Percentiles rank a stretch among this genome's conserved stretches.
Evolutionary conservation across 1,139 yeast species (phyloP).

Genomic region (Geotrichum carabidarum): DNA sequence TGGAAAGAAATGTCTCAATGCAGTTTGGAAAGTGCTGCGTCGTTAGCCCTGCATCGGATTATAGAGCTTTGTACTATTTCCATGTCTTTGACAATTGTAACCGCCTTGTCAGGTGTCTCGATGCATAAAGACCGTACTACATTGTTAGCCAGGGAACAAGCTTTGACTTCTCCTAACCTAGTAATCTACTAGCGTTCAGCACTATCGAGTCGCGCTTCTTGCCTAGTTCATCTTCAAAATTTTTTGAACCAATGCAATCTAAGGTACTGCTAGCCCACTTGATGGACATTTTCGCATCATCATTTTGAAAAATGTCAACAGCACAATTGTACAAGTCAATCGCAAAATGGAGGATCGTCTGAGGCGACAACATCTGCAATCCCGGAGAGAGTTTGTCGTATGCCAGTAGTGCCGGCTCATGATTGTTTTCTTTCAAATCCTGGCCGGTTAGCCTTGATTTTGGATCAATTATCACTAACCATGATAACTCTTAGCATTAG

Average conservation of each 20-base stretch:
- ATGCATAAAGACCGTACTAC: slow-evolving; percentile 18
- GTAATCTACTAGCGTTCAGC: slow-evolving; percentile 15
- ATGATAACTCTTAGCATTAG: slow-evolving; percentile 11
- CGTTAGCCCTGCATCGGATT: slow-evolving; percentile 5
- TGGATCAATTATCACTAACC: slow-evolving; percentile 1
- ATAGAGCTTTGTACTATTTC: slow-evolving; percentile 14
- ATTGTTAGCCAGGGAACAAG: background rate
- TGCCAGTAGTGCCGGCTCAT: slow-evolving; percentile 11
- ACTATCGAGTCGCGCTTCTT: slow-evolving; percentile 7
- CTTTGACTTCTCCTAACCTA: slow-evolving; percentile 3
- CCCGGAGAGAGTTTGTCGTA: slow-evolving; percentile 3
- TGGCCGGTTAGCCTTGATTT: background rate
- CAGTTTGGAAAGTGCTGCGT: slow-evolving; percentile 17
- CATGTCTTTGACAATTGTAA: slow-evolving; percentile 19
- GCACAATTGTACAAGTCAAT: slow-evolving; percentile 19
- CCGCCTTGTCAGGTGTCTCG: slow-evolving; percentile 17
- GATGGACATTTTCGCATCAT: background rate
- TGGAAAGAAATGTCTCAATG: slow-evolving; percentile 19
- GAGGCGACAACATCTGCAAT: slow-evolving; percentile 1
- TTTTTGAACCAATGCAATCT: slow-evolving; percentile 7
- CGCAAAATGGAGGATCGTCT: slow-evolving; percentile 9
- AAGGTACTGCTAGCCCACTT: slow-evolving; percentile 17
- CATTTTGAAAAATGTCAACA: slow-evolving; percentile 16
- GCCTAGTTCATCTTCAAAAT: background rate
- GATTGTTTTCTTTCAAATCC: slow-evolving; percentile 13